Evolutionary conservation across 2,329 filamentous ascomycete genomes (phyloP), one percentile per base, ranked within the genome.

Genomic region (Fusarium avenaceum): DNA sequence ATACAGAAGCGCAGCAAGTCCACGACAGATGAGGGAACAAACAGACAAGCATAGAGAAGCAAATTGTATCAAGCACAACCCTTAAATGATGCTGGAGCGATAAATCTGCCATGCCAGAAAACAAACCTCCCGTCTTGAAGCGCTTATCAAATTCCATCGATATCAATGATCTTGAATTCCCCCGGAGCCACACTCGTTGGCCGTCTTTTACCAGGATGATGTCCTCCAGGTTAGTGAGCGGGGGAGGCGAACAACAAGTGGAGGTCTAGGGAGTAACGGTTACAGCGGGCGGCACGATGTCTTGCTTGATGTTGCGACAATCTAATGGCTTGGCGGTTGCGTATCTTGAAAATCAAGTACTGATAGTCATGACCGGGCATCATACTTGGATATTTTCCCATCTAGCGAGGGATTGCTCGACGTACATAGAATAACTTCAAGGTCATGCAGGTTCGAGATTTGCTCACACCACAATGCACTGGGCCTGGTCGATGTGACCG

Each of bases 221-320:
- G 49, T 30, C 53, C 57, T 67, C 57, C 48, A 58, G 60, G 59
- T 48, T 68, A 57, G 46, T 64, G 53, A 67, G 70, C 58, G 67
- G 71, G 71, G 71, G 71, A 67, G 67, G 71, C 61, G 66, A 73
- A 72, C 40, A 57, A 48, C 56, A 65, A 71, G 60, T 65, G 66
- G 70, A 71, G 67, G 61, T 50, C 38, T 65, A 33, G 35, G 52
- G 49, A 66, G 49, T 45, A 71, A 71, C 69, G 70, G 71, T 72
- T 69, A 61, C 63, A 64, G 66, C 48, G 63, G 64, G 67, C 69
- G 67, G 57, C 69, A 70, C 53, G 61, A 73, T 73, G 71, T 72
- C 67, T 72, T 72, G 71, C 71, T 71, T 70, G 44, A 50, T 49
- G 43, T 28, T 51, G 44, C 42, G 61, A 63, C 70, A 57, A 57